phyloP scores from a whole-genome alignment of 2,329 filamentous ascomycete species.

The Lasiodiplodia sp. region DNA sequence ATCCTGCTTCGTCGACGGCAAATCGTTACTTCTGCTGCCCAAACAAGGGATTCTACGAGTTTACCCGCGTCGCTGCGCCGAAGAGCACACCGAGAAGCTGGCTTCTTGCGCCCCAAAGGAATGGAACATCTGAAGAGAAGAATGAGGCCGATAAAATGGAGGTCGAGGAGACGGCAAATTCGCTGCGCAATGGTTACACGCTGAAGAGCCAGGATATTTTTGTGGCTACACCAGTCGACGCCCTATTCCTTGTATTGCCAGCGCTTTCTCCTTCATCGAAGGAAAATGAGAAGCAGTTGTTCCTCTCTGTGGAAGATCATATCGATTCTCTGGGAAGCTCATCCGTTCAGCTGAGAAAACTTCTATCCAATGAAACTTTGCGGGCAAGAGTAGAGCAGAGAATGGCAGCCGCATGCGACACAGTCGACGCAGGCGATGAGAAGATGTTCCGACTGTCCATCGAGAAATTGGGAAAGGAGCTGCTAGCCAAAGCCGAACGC shows the following conservation, averaged over 20 bases:
- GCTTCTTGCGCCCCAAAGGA: conserved; percentile 52
- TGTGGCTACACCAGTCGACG: conserved; percentile 83
- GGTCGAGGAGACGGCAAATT: not conserved
- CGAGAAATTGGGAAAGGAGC: conserved; percentile 69
- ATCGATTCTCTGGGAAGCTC: conserved; percentile 67
- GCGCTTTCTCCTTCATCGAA: conserved; percentile 63
- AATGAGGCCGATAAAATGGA: not conserved
- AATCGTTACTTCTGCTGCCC: conserved; percentile 67
- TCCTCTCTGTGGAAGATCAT: conserved; percentile 75
- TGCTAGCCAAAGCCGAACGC: conserved; percentile 74
- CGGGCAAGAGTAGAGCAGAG: conserved; percentile 65
- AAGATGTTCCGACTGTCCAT: conserved; percentile 82
- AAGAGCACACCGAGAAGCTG: conserved; percentile 61
- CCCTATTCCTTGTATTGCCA: conserved; percentile 83
- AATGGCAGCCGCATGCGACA: conserved; percentile 78
- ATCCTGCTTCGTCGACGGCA: conserved; percentile 58
- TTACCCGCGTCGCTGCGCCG: conserved; percentile 63
- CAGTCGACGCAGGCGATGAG: conserved; percentile 82
- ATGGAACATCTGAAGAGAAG: conserved; percentile 28
- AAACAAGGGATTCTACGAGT: conserved; percentile 65
- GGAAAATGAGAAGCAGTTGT: conserved; percentile 65
- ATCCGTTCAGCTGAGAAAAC: conserved; percentile 65
- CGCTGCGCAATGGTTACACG: conserved; percentile 57
- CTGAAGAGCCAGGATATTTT: conserved; percentile 76
- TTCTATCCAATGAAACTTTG: conserved; percentile 57